Conservation (phyloP, 768 basidiomycete genomes). For the Mycena haematopus region DNA sequence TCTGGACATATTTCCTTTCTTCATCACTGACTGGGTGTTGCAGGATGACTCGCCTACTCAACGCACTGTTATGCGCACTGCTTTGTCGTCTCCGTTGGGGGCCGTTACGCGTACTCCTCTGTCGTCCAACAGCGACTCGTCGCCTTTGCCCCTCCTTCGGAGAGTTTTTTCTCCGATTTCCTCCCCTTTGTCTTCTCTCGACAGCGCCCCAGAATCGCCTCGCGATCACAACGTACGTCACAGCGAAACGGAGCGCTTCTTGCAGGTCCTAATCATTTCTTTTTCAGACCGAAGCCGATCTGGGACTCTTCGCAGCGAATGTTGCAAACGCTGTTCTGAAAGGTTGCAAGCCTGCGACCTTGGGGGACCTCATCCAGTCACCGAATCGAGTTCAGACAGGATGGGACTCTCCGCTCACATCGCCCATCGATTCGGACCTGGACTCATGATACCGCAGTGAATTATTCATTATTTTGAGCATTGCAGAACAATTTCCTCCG, state of each 20-base stretch:
- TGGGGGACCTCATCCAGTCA: conserved; percentile 51
- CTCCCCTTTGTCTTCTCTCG: conserved; percentile 26
- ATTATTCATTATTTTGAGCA: conserved; percentile 21
- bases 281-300: conserved; percentile 18
- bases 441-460: conserved; percentile 23
- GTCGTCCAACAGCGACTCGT: conserved; percentile 26
- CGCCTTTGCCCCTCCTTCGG: conserved; percentile 24
- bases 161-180: conserved; percentile 6
- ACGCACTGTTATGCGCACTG: conserved; percentile 15
- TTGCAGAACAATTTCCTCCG: background rate
- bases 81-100: conserved; percentile 18
- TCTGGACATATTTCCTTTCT: background rate
- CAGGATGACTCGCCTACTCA: conserved; percentile 24
- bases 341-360: conserved; percentile 44
- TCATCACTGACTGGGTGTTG: background rate
- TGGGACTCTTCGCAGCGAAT: background rate
- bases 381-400: conserved; percentile 62
- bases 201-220: conserved; percentile 20
- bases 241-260: background rate
- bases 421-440: conserved; percentile 22
- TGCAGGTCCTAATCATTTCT: background rate
- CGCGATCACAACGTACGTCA: conserved; percentile 18
- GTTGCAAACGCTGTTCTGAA: conserved; percentile 1
- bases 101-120: conserved; percentile 16
- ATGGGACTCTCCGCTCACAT: conserved; percentile 60